These are phyloP conservation scores for Aspergillus biplanus DNA, from an alignment of 495 filamentous ascomycete genomes.

Conservation along the genomic window DNA sequence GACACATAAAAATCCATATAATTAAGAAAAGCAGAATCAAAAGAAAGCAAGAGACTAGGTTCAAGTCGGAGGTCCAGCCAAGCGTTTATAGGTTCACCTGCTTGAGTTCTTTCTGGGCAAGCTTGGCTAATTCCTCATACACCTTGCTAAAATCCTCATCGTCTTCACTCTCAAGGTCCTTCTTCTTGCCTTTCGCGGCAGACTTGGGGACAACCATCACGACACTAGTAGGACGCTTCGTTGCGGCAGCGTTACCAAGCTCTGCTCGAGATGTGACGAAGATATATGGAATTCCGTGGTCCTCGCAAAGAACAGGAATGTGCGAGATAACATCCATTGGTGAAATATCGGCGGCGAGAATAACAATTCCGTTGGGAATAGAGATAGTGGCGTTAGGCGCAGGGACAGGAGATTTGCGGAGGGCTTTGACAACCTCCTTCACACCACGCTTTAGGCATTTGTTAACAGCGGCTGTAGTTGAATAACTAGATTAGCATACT, in stretches of 20 bases:
- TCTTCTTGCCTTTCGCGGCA: constrained; percentile 54
- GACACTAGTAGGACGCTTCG: constrained; percentile 94
- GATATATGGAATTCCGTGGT: constrained; percentile 92
- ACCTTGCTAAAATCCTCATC: constrained; percentile 71
- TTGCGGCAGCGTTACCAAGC: constrained; percentile 86
- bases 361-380: constrained; percentile 70
- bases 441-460: constrained; percentile 95
- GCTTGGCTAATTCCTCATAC: constrained; percentile 72
- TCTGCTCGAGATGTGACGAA: constrained; percentile 87
- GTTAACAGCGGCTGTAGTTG: constrained; percentile 75
- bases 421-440: constrained; percentile 96
- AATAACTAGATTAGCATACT: constrained; percentile 26
- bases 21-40: constrained; percentile 27
- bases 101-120: constrained; percentile 70
- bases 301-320: constrained; percentile 95
- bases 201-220: constrained; percentile 76
- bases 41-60: constrained; percentile 30
- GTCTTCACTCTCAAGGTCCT: constrained; percentile 47
- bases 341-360: constrained; percentile 95
- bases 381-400: constrained; percentile 54
- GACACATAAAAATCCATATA: constrained; percentile 32
- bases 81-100: constrained; percentile 48
- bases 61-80: constrained; percentile 18
- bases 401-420: constrained; percentile 78
- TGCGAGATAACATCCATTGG: constrained; percentile 98